Evolutionary conservation across 371 early-diverging fungal species (phyloP).

Genomic region (Apophysomyces elegans): DNA sequence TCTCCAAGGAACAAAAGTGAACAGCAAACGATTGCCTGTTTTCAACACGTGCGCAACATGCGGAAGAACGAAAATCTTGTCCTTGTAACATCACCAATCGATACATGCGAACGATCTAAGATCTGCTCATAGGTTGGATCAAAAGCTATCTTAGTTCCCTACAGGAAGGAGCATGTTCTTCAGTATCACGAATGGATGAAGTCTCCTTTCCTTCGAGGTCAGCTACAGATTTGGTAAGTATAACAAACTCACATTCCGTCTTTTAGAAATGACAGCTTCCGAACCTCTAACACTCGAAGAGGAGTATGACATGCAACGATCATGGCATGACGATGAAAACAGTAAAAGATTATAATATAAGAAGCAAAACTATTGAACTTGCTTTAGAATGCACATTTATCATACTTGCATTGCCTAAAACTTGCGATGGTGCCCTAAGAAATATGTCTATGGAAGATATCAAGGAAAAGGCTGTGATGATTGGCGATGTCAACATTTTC

Average conservation of each 20-base stretch:
- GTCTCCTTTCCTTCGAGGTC: slow-evolving; percentile 80
- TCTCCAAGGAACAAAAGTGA: slow-evolving; percentile 2
- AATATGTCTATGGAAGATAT: slow-evolving; percentile 44
- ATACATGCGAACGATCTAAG: slow-evolving; percentile 15
- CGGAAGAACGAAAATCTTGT: slow-evolving; percentile 39
- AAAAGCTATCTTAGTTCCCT: slow-evolving; percentile 82
- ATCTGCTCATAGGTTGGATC: slow-evolving; percentile 59
- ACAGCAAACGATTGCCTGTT: neutral
- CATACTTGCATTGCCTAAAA: slow-evolving; percentile 46
- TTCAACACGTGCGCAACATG: slow-evolving; percentile 20
- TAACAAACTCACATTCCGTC: neutral
- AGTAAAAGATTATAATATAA: slow-evolving; percentile 49
- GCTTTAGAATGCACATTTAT: slow-evolving; percentile 75
- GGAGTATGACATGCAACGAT: slow-evolving; percentile 93
- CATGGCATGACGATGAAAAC: slow-evolving; percentile 85
- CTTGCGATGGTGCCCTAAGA: slow-evolving; percentile 10
- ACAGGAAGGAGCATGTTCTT: slow-evolving; percentile 82
- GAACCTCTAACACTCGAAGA: slow-evolving; percentile 90
- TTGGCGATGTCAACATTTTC: slow-evolving; percentile 94
- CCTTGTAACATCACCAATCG: slow-evolving; percentile 34
- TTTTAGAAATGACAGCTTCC: slow-evolving; percentile 89
- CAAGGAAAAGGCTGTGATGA: slow-evolving; percentile 64
- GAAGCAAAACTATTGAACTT: neutral
- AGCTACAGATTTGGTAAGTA: neutral
- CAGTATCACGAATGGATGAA: slow-evolving; percentile 96